These are phyloP conservation scores for Athelia psychrophila DNA, from an alignment of 1,284 basidiomycete genomes.

Conservation along the genomic window DNA sequence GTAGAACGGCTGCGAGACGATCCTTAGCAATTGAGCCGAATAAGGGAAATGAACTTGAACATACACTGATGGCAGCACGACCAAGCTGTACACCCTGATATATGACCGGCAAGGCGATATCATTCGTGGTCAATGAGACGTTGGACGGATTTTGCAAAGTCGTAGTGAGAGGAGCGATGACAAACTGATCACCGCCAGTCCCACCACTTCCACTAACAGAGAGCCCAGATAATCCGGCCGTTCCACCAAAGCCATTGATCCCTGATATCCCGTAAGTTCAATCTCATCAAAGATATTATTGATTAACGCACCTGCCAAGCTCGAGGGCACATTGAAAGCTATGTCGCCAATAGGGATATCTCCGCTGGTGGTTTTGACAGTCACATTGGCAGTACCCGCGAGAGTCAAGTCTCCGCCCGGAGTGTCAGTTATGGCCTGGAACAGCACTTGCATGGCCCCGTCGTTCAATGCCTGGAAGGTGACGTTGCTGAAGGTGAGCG, in stretches of 20 bases:
- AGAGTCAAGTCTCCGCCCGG: constrained; percentile 44
- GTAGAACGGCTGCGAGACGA: no score
- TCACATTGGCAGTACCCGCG: constrained; percentile 58
- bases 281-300: not conserved
- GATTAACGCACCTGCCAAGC: constrained; percentile 42
- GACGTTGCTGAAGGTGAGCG: constrained; percentile 58
- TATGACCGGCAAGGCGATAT: constrained; percentile 57
- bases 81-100: constrained; percentile 57
- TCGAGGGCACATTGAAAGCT: constrained; percentile 57
- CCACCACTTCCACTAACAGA: constrained; percentile 62
- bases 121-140: constrained; percentile 59
- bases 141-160: constrained; percentile 66
- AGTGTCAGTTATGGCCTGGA: constrained; percentile 56
- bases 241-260: constrained; percentile 52
- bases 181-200: constrained; percentile 50
- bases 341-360: constrained; percentile 66
- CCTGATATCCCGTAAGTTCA: constrained; percentile 24
- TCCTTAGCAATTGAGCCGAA: no score
- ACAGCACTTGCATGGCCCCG: constrained; percentile 53
- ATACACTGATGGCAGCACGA: constrained; percentile 57
- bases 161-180: constrained; percentile 51
- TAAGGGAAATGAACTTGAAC: no score
- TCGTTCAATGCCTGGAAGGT: constrained; percentile 54
- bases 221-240: constrained; percentile 48
- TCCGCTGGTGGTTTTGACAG: constrained; percentile 64